Base-by-base conservation (phyloP, 768 basidiomycete genomes). In the Pulveroboletus sp. region DNA sequence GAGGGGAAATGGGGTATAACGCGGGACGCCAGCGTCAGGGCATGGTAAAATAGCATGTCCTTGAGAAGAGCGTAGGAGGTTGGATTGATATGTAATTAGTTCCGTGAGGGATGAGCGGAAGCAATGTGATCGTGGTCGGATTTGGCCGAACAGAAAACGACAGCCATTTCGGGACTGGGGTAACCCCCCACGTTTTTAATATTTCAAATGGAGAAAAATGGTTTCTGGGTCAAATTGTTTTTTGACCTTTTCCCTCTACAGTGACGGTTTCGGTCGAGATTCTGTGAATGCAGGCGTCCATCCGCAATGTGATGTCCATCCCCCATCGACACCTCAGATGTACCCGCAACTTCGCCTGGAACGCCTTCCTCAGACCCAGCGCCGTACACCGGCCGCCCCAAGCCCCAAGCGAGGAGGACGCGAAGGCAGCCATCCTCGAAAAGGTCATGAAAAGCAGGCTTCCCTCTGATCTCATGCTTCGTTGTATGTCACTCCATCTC, bases 361-460 rank as follows among this genome's bases (percentile, higher is more conserved):
- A 65, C 24, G 58, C 58, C 31, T 49, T 70, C 33, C 43, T 55
- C 33, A 58, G 41, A 8, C 48, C 51, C 11, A 41, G 18, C 32
- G 7, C 31, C 9, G 8, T 32, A 1, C 49, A 36, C 6, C 35
- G 52, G 0, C 50, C 54, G 2, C 6, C 33, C 3, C 32, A 63
- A 15, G 61, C 74, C 30, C 71, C 73, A 49, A 70, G 61, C 41
- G 79, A 85, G 60, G 87, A 92, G 67, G 86, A 89, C 31, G 78
- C 85, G 1, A 83, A 84, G 60, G 78, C 78, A 27, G 83, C 84
- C 44, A 84, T 93, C 52, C 71, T 92, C 43, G 89, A 91, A 61
- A 89, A 86, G 57, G 84, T 88, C 51, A 84, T 91, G 79, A 89
- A 89, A 65, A 86, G 87, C 49, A 80, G 90, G 46, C 86, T 92